phyloP scores from a whole-genome alignment of 2,329 filamentous ascomycete genomes.

The Rosellinia necatrix region DNA sequence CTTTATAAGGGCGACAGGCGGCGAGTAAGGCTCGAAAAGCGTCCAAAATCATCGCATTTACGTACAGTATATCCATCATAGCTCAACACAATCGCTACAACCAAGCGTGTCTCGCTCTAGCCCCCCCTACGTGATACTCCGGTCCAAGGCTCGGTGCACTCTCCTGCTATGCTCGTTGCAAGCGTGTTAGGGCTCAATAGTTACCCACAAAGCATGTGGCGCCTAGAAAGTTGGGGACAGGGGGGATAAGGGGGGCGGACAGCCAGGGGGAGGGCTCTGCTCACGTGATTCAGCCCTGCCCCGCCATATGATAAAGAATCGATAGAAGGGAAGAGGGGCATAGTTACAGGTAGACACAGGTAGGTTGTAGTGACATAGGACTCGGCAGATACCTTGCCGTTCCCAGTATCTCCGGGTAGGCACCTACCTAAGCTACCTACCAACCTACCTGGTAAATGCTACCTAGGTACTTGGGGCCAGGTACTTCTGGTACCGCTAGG shows the following conservation, averaged over 20 bases:
- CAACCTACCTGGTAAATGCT: not conserved
- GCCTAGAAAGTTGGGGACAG: no score
- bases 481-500: no score
- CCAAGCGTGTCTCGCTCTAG: not conserved
- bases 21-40: not conserved
- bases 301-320: constrained; percentile 4
- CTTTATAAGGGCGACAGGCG: not conserved
- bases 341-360: not conserved
- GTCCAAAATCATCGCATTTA: constrained; percentile 1
- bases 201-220: no score
- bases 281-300: constrained; percentile 31
- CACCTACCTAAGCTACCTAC: not conserved
- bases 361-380: no score
- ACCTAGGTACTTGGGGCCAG: no score
- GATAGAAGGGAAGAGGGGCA: constrained; percentile 12
- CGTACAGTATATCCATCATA: constrained; percentile 12
- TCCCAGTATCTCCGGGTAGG: no score
- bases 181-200: no score
- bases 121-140: no score
- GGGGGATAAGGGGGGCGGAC: no score
- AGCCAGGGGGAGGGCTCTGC: not conserved
- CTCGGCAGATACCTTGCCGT: no score
- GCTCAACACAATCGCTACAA: not conserved
- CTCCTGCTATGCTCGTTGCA: no score
- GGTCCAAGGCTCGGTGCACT: no score